A percentile compares a stretch with the other conserved stretches of the same genome.
Evolutionary conservation across 78 protist genomes (phyloP).

Genomic region (Dictyostelium capitatum): DNA sequence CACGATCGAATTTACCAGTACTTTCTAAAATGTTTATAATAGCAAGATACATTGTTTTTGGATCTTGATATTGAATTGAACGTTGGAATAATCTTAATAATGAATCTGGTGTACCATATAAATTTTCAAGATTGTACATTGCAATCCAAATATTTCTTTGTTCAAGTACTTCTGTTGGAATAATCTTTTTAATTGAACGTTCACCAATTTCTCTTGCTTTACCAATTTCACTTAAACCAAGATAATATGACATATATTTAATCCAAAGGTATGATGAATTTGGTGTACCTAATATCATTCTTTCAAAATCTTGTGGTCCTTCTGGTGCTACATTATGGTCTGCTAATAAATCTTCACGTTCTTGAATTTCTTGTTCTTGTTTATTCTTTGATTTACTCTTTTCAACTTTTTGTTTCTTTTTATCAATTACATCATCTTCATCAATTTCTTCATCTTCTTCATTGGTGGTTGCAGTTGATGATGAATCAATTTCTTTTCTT

Average conservation of each 20-base stretch:
- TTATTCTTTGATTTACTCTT: slow-evolving; percentile 19
- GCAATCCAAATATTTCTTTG: slow-evolving; percentile 97
- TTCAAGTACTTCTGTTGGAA: slow-evolving; percentile 85
- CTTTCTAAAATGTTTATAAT: slow-evolving; percentile 40
- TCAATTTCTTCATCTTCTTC: slow-evolving; percentile 37
- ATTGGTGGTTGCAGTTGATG: not conserved
- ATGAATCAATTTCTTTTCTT: not conserved
- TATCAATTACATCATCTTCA: slow-evolving; percentile 35
- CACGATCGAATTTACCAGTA: slow-evolving; percentile 36
- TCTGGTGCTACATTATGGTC: slow-evolving; percentile 75
- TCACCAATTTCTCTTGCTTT: slow-evolving; percentile 94
- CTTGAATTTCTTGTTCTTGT: slow-evolving; percentile 44
- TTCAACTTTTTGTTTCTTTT: slow-evolving; percentile 51
- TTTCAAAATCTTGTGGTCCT: slow-evolving; percentile 94
- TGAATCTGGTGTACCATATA: slow-evolving; percentile 87
- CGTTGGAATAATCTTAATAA: slow-evolving; percentile 76
- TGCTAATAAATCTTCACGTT: slow-evolving; percentile 50
- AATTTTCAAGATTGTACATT: slow-evolving; percentile 93
- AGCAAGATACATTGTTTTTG: slow-evolving; percentile 68
- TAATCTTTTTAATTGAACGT: slow-evolving; percentile 88
- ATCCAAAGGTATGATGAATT: slow-evolving; percentile 93
- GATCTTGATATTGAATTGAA: slow-evolving; percentile 84
- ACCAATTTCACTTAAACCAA: slow-evolving; percentile 86
- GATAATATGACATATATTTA: slow-evolving; percentile 93
- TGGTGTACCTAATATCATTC: slow-evolving; percentile 94